Evolutionary conservation across 148 eudicot species (phyloP), one percentile per base, ranked within the genome.

Genomic region (Arctostaphylos glauca): DNA sequence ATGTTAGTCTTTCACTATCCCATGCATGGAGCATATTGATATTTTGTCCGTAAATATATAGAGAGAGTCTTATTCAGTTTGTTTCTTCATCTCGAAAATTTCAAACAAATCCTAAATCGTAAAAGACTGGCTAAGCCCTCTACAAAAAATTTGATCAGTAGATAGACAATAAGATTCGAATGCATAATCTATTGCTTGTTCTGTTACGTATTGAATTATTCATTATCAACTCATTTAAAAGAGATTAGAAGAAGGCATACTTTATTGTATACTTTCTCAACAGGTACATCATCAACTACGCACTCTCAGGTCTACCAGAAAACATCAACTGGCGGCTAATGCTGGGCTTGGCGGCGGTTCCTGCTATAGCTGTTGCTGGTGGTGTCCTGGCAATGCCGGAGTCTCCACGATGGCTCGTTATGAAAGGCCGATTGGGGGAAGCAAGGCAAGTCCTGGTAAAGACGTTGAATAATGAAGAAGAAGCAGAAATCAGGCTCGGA

Each of bases 391-490:
- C 76, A 12, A 96, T 96, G 98, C 98, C 99, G 3, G 99, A 96
- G 82, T 96, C 98, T 56, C 99, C 99, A 0, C 88, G 97, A 80
- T 96, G 99, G 99, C 92, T 96, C 19, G 90, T 90, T 62, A 92
- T 93, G 95, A 91, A 90, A 59, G 93, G 91, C 18, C 82, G 91
- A 80, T 23, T 83, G 19, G 85, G 50, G 0, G 97, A 93, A 80
- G 98, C 98, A 2, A 86, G 87, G 74, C 49, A 25, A 13, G 90
- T 94, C 13, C 76, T 96, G 77, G 74, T 85, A 15, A 88, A 84
- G 50, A 92, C 93, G 5, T 96, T 94, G 0, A 84, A 82, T 6
- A 86, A 50, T 23, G 91, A 89, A 23, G 93, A 84, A 4, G 97
- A 96, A 80, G 98, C 99, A 5, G 87, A 90, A 58, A 21, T 23